These are phyloP conservation scores for Lachnellula subtilissima DNA, from an alignment of 2,329 filamentous ascomycete species.

Conservation along the genomic window DNA sequence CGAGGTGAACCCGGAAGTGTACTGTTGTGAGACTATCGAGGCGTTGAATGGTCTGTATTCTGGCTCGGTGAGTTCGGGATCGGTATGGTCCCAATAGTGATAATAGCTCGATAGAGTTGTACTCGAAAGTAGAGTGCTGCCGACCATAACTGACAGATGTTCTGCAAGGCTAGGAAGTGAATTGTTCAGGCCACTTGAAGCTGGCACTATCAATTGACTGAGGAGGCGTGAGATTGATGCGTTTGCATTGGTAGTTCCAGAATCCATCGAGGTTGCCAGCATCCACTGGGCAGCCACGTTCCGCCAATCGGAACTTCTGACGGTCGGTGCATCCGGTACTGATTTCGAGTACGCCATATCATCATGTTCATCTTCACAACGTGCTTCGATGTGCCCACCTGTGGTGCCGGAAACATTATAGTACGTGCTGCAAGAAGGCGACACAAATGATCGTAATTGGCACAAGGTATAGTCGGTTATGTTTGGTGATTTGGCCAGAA, in stretches of 20 bases:
- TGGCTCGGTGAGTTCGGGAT: constrained; percentile 37
- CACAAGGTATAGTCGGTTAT: constrained; percentile 60
- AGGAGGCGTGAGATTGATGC: constrained; percentile 56
- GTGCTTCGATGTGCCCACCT: constrained; percentile 54
- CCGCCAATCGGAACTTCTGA: constrained; percentile 47
- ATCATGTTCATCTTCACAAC: constrained; percentile 56
- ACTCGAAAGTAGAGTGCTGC: constrained; percentile 60
- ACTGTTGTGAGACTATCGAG: constrained; percentile 59
- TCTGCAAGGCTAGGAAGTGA: constrained; percentile 66
- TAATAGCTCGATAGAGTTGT: constrained; percentile 56
- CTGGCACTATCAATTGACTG: constrained; percentile 47
- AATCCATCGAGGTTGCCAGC: constrained; percentile 49
- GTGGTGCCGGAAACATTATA: constrained; percentile 51
- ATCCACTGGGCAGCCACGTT: constrained; percentile 52
- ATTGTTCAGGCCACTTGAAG: constrained; percentile 38
- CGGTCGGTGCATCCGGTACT: constrained; percentile 31
- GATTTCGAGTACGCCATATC: constrained; percentile 49
- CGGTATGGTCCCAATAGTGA: constrained; percentile 47
- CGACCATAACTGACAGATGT: constrained; percentile 64
- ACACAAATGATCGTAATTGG: constrained; percentile 57
- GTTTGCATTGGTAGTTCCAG: constrained; percentile 49
- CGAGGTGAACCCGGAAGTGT: constrained; percentile 60
- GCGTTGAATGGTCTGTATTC: constrained; percentile 58
- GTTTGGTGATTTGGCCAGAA: constrained; percentile 50
- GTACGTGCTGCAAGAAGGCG: constrained; percentile 61